phyloP scores from a whole-genome alignment of 495 filamentous ascomycete genomes.

The Xylaria longipes region DNA sequence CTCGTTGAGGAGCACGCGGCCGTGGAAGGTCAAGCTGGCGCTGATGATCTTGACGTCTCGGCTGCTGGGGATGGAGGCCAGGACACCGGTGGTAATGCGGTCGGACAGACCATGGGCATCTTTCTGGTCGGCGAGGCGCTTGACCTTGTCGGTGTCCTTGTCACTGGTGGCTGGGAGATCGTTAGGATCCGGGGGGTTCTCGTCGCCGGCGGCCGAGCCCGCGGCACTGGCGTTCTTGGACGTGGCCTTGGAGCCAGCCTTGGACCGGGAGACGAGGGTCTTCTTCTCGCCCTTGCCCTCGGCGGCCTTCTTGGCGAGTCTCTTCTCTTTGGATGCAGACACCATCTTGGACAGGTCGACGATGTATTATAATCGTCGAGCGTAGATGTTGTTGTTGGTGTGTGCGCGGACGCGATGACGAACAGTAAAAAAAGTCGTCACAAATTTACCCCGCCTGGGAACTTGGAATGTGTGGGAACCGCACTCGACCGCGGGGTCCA shows the following conservation, averaged over 20 bases:
- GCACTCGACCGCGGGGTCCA: slow-evolving; percentile 19
- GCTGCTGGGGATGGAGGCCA: slow-evolving; percentile 80
- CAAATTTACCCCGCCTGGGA: slow-evolving; percentile 19
- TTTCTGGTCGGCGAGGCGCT: slow-evolving; percentile 77
- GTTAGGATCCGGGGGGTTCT: slow-evolving; percentile 61
- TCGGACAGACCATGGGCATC: slow-evolving; percentile 96
- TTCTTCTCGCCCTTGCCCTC: slow-evolving; percentile 74
- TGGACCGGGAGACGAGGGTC: slow-evolving; percentile 70
- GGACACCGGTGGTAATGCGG: slow-evolving; percentile 96
- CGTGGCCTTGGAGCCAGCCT: slow-evolving; percentile 67
- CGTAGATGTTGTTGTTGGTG: not conserved
- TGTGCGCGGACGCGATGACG: not conserved
- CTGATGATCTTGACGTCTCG: slow-evolving; percentile 97
- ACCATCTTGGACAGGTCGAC: slow-evolving; percentile 76
- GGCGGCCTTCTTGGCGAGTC: slow-evolving; percentile 91
- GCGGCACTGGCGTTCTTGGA: slow-evolving; percentile 71
- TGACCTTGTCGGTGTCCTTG: slow-evolving; percentile 79
- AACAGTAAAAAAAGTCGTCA: slow-evolving; percentile 1
- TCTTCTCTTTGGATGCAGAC: slow-evolving; percentile 96
- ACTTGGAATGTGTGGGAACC: slow-evolving; percentile 3
- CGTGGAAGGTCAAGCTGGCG: slow-evolving; percentile 93
- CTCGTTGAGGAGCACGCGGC: slow-evolving; percentile 92
- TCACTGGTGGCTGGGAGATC: slow-evolving; percentile 73
- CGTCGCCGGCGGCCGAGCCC: slow-evolving; percentile 73
- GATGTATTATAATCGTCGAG: not conserved